Conservation (phyloP, 768 basidiomycete species). For the Calocybe indica region DNA sequence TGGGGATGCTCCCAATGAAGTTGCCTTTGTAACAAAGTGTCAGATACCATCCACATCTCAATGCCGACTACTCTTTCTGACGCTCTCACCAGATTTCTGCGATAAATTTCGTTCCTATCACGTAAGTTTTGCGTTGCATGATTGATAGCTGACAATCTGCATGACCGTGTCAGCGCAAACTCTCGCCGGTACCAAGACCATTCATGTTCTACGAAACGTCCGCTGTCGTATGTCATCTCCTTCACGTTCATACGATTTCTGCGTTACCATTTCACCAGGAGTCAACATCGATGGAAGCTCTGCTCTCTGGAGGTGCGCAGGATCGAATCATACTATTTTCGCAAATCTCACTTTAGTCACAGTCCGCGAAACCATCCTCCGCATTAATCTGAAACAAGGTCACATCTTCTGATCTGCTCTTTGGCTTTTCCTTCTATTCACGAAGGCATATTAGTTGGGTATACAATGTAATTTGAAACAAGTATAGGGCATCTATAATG, state of each 20-base stretch:
- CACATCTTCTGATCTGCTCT: slow-evolving; percentile 13
- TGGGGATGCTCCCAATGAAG: slow-evolving; percentile 51
- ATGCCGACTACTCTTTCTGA: neutral
- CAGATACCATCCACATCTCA: slow-evolving; percentile 15
- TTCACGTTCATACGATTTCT: neutral
- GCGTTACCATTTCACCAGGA: slow-evolving; percentile 20
- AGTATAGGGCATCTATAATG: too few species aligned
- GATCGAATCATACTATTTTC: neutral
- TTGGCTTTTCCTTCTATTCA: neutral
- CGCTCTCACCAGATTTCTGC: slow-evolving; percentile 47
- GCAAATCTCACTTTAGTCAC: neutral
- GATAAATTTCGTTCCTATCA: slow-evolving; percentile 64
- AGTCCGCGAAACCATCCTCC: slow-evolving; percentile 36
- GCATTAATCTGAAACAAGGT: slow-evolving; percentile 29
- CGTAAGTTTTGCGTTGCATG: slow-evolving; percentile 27
- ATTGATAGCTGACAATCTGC: neutral
- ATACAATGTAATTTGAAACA: slow-evolving; percentile 2
- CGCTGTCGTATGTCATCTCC: slow-evolving; percentile 47
- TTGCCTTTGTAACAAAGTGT: slow-evolving; percentile 59
- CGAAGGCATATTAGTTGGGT: neutral
- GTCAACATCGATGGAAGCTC: slow-evolving; percentile 32
- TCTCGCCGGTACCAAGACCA: slow-evolving; percentile 49
- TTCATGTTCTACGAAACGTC: slow-evolving; percentile 70
- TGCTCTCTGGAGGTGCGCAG: slow-evolving; percentile 27
- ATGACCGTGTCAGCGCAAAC: slow-evolving; percentile 34